Percentiles rank a stretch among this genome's conserved stretches.
These are phyloP conservation scores for Aureobasidium sp. DNA, from an alignment of 2,329 filamentous ascomycete species.

Conservation along the genomic window DNA sequence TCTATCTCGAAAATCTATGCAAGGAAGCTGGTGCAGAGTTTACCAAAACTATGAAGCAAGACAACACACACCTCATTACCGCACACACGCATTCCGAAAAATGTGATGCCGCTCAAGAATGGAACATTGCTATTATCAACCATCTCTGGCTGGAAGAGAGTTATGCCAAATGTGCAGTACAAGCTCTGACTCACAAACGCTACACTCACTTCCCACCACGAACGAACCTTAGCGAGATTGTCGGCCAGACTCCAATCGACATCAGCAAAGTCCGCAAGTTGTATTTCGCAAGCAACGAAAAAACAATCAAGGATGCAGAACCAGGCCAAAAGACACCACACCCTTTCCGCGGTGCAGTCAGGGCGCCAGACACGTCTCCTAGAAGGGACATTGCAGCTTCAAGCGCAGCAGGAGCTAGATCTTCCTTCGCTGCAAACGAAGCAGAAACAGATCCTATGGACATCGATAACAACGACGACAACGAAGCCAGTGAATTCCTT, in stretches of 20 bases:
- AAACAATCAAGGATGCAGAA: constrained; percentile 15
- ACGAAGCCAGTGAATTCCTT: neutral
- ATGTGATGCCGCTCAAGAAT: constrained; percentile 83
- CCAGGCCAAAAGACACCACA: constrained; percentile 3
- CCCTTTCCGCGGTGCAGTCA: constrained; percentile 12
- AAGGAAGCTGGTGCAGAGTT: constrained; percentile 77
- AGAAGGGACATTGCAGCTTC: constrained; percentile 21
- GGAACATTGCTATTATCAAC: constrained; percentile 84
- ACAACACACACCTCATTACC: constrained; percentile 93
- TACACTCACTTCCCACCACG: constrained; percentile 82
- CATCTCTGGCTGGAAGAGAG: constrained; percentile 97
- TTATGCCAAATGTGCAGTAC: constrained; percentile 79
- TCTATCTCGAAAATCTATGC: constrained; percentile 89
- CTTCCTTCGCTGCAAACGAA: neutral
- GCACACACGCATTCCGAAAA: constrained; percentile 88
- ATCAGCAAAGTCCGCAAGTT: constrained; percentile 63
- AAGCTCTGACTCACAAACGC: constrained; percentile 62
- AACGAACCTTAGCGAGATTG: constrained; percentile 88
- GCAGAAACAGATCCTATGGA: constrained; percentile 1
- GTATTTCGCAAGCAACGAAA: constrained; percentile 44
- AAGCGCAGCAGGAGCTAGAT: neutral
- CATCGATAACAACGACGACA: neutral
- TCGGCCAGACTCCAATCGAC: constrained; percentile 82
- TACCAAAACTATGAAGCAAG: constrained; percentile 89
- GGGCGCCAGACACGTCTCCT: constrained; percentile 15